These are phyloP conservation scores for Tephrocybe sp. DNA, from an alignment of 768 basidiomycete species.

Conservation along the genomic window DNA sequence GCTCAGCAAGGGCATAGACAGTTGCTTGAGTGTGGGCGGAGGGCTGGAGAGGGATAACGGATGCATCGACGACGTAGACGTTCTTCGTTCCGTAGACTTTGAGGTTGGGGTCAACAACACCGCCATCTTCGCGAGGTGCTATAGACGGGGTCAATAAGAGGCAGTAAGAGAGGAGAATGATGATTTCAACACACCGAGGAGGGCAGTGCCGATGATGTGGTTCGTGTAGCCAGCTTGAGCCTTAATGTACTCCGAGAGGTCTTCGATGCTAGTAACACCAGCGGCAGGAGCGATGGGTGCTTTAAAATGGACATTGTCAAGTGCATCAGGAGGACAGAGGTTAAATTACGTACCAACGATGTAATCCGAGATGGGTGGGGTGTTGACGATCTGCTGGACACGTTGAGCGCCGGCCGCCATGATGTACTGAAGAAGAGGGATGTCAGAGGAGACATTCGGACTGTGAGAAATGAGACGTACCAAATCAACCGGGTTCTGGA, in stretches of 20 bases:
- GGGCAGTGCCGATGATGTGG: not conserved
- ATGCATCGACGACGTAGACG: slow-evolving; percentile 48
- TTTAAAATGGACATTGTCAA: too few relatives aligned
- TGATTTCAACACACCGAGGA: too few relatives aligned
- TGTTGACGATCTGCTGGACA: not conserved
- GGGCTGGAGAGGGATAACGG: slow-evolving; percentile 34
- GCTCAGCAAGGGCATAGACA: too few relatives aligned
- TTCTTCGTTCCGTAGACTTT: slow-evolving; percentile 42
- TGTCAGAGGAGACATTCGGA: too few relatives aligned
- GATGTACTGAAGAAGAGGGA: not conserved
- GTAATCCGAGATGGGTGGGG: not conserved
- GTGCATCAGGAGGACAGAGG: not conserved
- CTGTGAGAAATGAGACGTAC: not conserved
- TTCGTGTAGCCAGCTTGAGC: not conserved
- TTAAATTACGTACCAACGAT: not conserved
- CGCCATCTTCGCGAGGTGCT: not conserved
- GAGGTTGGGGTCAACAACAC: slow-evolving; percentile 39
- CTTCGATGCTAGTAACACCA: not conserved
- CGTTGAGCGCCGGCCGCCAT: not conserved
- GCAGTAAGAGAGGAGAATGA: too few relatives aligned
- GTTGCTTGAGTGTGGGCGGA: too few relatives aligned
- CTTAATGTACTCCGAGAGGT: not conserved
- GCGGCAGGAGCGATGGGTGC: not conserved
- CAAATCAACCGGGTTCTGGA: not conserved
- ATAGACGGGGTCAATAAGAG: too few relatives aligned